Conservation (phyloP, 1,284 basidiomycete genomes). For the Rhodotorula sp. region DNA sequence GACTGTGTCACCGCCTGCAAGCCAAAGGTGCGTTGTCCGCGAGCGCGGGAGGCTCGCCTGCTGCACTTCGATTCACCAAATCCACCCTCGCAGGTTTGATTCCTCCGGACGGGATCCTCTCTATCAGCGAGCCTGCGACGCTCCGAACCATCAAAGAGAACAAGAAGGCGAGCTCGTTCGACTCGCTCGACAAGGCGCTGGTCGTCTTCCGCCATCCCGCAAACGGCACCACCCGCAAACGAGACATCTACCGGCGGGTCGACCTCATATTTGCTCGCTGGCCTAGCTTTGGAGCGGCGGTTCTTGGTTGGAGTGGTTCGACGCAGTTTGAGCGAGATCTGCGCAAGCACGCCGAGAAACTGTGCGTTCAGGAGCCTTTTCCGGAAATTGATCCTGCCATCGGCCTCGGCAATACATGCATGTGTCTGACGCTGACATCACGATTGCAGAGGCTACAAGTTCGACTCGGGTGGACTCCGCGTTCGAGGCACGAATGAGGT, state of each 20-base stretch:
- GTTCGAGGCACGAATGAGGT: slow-evolving; percentile 16
- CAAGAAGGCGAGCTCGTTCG: slow-evolving; percentile 24
- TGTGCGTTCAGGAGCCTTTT: neutral
- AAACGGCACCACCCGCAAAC: slow-evolving; percentile 41
- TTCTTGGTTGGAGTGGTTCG: slow-evolving; percentile 57
- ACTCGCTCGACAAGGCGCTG: slow-evolving; percentile 37
- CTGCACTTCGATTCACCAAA: too few species aligned
- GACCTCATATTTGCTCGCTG: slow-evolving; percentile 71
- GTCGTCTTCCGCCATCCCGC: slow-evolving; percentile 52
- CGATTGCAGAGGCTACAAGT: slow-evolving; percentile 63
- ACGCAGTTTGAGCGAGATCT: slow-evolving; percentile 37
- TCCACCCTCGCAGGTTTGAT: slow-evolving; percentile 21
- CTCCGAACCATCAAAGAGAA: slow-evolving; percentile 20
- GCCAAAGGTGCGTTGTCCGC: slow-evolving; percentile 18
- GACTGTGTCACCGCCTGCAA: slow-evolving; percentile 19
- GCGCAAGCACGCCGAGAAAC: slow-evolving; percentile 16
- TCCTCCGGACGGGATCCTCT: slow-evolving; percentile 27
- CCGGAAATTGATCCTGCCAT: too few species aligned
- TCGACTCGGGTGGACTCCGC: slow-evolving; percentile 54
- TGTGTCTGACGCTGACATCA: neutral
- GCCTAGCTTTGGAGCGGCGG: slow-evolving; percentile 70
- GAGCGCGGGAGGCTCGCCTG: neutral
- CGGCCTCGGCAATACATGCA: neutral
- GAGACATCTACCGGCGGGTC: slow-evolving; percentile 56
- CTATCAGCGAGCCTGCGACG: slow-evolving; percentile 15